Base-by-base conservation (phyloP, 2,329 filamentous ascomycete genomes). In the Alternaria metachromatica region DNA sequence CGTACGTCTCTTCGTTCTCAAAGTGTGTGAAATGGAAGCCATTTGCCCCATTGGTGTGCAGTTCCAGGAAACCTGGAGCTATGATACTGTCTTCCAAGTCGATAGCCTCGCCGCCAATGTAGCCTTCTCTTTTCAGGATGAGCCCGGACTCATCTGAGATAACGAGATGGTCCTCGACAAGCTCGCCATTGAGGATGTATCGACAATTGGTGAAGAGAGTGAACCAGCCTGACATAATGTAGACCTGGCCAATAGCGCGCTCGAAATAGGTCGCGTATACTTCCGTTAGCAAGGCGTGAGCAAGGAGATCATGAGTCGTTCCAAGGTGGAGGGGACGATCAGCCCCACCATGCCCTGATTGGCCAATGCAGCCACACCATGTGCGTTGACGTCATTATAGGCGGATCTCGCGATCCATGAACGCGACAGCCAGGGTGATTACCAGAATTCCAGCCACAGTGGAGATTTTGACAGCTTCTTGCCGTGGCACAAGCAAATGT, bases 21-120 rank as follows among this genome's bases (percentile, higher is more conserved):
- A 82, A 85, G 60, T 84, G 81, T 2, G 85, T 85, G 62, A 87
- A 87, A 68, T 87, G 85, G 55, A 87, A 86, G 2, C 84, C 85
- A 71, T 82, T 80, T 53, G 83, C 76, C 55, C 84, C 84, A 68
- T 88, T 88, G 1, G 84, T 87, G 63, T 88, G 86, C 6, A 88
- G 73, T 63, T 88, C 86, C 21, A 87, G 76, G 67, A 86, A 86
- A 4, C 86, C 86, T 10, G 86, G 86, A 6, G 85, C 84, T 57
- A 87, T 77, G 51, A 87, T 84, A 50, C 76, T 80, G 44, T 82
- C 83, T 43, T 84, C 78, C 11, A 87, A 72, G 68, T 87, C 85
- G 50, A 85, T 72, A 12, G 78, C 78, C 45, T 83, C 80, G 26
- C 80, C 82, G 46, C 80, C 81, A 61, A 82, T 82, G 64, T 82